These are phyloP conservation scores for Ogataea corticis DNA, from an alignment of 805 yeast species.

Conservation along the genomic window DNA sequence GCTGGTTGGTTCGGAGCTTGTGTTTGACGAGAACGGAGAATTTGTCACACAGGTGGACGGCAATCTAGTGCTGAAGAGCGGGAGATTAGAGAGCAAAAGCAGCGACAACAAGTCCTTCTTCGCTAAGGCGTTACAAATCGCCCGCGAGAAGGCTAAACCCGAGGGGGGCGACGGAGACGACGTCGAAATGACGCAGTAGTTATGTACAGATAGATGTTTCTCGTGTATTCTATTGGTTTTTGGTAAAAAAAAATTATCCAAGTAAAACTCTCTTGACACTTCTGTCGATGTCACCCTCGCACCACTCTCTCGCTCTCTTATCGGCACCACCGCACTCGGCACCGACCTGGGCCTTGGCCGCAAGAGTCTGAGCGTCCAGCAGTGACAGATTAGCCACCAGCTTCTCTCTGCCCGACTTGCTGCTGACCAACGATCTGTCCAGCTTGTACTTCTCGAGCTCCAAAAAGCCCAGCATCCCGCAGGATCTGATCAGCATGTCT, in stretches of 20 bases:
- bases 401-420: constrained; percentile 12
- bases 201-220: background rate
- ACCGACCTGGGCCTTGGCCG: constrained; percentile 44
- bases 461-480: constrained; percentile 43
- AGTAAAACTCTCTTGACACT: constrained; percentile 45
- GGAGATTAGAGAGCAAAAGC: constrained; percentile 28
- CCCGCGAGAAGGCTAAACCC: constrained; percentile 17
- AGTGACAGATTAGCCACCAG: constrained; percentile 33
- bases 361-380: constrained; percentile 47
- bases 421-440: constrained; percentile 9
- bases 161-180: background rate
- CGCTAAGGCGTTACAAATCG: constrained; percentile 25
- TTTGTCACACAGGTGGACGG: constrained; percentile 32
- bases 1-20: constrained; percentile 71
- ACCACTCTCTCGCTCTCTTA: constrained; percentile 66
- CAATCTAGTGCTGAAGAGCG: constrained; percentile 32
- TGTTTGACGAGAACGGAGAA: constrained; percentile 38
- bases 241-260: background rate
- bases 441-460: constrained; percentile 32
- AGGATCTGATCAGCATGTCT: constrained; percentile 58
- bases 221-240: background rate
- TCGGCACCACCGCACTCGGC: constrained; percentile 37
- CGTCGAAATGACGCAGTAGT: constrained; percentile 5
- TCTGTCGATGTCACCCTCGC: constrained; percentile 47
- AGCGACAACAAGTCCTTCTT: constrained; percentile 26